phyloP scores from a whole-genome alignment of 2,329 filamentous ascomycete genomes.

The Arthrinium puccinioides region DNA sequence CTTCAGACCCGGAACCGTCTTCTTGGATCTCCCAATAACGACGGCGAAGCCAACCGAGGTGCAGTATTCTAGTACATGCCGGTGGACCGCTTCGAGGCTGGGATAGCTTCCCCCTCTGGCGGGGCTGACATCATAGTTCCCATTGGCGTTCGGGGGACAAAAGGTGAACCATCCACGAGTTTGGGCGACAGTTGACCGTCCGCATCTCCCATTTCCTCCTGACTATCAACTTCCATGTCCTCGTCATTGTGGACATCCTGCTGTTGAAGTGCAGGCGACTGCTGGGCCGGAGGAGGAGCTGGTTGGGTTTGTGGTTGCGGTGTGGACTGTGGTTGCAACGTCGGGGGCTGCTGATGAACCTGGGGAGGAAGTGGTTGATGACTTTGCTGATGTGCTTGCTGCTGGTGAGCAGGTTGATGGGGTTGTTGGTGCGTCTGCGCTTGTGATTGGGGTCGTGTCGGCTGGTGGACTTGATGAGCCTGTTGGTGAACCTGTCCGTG shows the following conservation, averaged over 20 bases:
- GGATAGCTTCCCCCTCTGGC: slow-evolving; percentile 58
- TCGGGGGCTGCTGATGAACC: slow-evolving; percentile 18
- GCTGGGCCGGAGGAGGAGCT: slow-evolving; percentile 23
- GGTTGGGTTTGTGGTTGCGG: slow-evolving; percentile 21
- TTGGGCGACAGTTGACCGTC: slow-evolving; percentile 38
- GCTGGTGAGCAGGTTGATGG: slow-evolving; percentile 10
- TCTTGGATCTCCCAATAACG: slow-evolving; percentile 61
- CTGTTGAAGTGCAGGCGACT: slow-evolving; percentile 15
- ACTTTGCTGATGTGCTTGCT: slow-evolving; percentile 14
- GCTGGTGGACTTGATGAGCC: slow-evolving; percentile 4
- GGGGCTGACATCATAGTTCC: slow-evolving; percentile 55
- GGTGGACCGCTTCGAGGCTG: slow-evolving; percentile 57
- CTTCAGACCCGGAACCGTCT: slow-evolving; percentile 59
- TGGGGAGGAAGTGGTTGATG: slow-evolving; percentile 16
- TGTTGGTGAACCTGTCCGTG: slow-evolving; percentile 18
- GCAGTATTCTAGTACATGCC: slow-evolving; percentile 57
- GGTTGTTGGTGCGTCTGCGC: neutral
- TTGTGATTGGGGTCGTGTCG: neutral
- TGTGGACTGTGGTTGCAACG: slow-evolving; percentile 16
- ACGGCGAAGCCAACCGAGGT: slow-evolving; percentile 62
- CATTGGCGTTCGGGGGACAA: slow-evolving; percentile 46
- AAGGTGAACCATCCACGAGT: slow-evolving; percentile 40
- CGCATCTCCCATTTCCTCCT: slow-evolving; percentile 37
- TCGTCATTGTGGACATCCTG: slow-evolving; percentile 37
- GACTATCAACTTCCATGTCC: slow-evolving; percentile 46